Conservation (phyloP, 306 rosid species). For the Medicago truncatula region MtrunA17r5.0-ANR NC_053046.1:14019001-14019500, state of each 20-base stretch:
- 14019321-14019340: neutral
- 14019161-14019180: neutral
- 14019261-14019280: slow-evolving; percentile 17
- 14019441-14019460: slow-evolving; percentile 47
- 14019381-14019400: slow-evolving; percentile 32
- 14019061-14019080: slow-evolving; percentile 5
- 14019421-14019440: slow-evolving; percentile 71
- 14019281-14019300: neutral
- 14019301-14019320: slow-evolving; percentile 6
- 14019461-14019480: slow-evolving; percentile 68
- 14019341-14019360: neutral
- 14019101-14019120: slow-evolving; percentile 10
- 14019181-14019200: slow-evolving; percentile 17
- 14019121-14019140: neutral
- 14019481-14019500: slow-evolving; percentile 60
- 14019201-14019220: slow-evolving; percentile 5
- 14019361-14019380: slow-evolving; percentile 10
- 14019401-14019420: slow-evolving; percentile 29
- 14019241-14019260: neutral
- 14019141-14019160: neutral
- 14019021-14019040: neutral
- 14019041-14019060: neutral
- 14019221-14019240: slow-evolving; percentile 4
- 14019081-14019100: slow-evolving; percentile 7
- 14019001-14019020: neutral